Conservation (phyloP, 2,329 filamentous ascomycete genomes). For the Microdochium paspali region DNA sequence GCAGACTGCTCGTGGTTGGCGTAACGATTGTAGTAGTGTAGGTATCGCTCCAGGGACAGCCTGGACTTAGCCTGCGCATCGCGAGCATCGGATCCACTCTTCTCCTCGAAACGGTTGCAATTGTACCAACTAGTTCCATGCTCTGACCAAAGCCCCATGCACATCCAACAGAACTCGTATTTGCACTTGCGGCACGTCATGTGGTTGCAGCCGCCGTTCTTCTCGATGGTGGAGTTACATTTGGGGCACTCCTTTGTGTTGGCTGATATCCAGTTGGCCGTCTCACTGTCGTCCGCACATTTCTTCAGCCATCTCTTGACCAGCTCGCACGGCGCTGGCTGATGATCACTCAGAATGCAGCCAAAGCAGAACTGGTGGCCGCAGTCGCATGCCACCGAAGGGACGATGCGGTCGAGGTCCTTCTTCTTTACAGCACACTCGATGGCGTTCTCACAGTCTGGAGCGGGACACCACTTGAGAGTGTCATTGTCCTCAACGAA, state of each 20-base stretch:
- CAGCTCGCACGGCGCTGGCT: constrained; percentile 81
- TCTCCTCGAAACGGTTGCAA: constrained; percentile 95
- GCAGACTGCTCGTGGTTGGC: constrained; percentile 98
- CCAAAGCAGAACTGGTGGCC: constrained; percentile 91
- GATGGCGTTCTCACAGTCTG: constrained; percentile 90
- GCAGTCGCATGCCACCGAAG: constrained; percentile 80
- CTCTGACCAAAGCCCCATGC: constrained; percentile 97
- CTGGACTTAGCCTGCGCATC: constrained; percentile 88
- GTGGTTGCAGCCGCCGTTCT: constrained; percentile 54
- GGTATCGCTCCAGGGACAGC: constrained; percentile 85
- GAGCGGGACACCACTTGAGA: constrained; percentile 95
- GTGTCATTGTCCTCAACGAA: constrained; percentile 96
- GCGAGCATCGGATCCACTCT: constrained; percentile 80
- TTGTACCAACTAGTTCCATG: constrained; percentile 99
- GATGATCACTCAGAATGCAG: constrained; percentile 81
- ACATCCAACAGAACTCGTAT: constrained; percentile 85
- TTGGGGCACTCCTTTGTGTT: constrained; percentile 98
- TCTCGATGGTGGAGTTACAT: constrained; percentile 95
- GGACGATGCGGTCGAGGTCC: constrained; percentile 75
- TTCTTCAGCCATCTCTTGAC: constrained; percentile 98
- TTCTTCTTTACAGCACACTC: constrained; percentile 84
- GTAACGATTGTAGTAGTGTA: constrained; percentile 98
- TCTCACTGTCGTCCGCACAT: constrained; percentile 96
- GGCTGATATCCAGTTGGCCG: constrained; percentile 97
- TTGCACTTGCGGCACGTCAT: constrained; percentile 28